These are phyloP conservation scores for Scutellaria baicalensis DNA, from an alignment of 257 asterid genomes.

Conservation along the genomic window DNA sequence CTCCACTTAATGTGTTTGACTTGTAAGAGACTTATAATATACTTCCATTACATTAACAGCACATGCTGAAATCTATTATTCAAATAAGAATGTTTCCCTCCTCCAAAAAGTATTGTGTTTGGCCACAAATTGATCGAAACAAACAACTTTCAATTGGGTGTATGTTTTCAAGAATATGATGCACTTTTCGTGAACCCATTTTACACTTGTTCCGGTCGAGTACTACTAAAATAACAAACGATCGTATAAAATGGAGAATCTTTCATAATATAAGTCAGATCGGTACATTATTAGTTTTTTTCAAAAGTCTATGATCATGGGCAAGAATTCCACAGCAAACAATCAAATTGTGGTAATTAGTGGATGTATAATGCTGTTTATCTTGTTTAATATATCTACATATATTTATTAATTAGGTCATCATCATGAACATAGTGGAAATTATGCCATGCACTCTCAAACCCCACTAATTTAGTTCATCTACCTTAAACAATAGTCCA, in stretches of 20 bases:
- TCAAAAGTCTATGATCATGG: neutral
- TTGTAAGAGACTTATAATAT: neutral
- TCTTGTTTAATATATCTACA: too few species aligned
- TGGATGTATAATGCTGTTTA: conserved; percentile 21
- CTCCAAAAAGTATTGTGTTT: too few species aligned
- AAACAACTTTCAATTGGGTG: too few species aligned
- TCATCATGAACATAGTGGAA: conserved; percentile 49
- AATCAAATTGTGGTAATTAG: neutral
- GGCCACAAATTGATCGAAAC: too few species aligned
- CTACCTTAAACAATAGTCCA: neutral
- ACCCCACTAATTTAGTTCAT: conserved; percentile 18
- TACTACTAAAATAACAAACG: too few species aligned
- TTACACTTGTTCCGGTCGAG: too few species aligned
- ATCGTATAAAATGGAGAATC: too few species aligned
- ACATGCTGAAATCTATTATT: conserved; percentile 9
- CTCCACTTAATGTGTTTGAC: neutral
- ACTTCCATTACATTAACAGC: neutral
- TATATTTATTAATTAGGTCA: conserved; percentile 8
- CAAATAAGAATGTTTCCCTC: neutral
- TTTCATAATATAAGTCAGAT: too few species aligned
- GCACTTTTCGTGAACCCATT: too few species aligned
- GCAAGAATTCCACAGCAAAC: neutral
- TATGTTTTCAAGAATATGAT: too few species aligned
- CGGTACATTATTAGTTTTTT: too few species aligned
- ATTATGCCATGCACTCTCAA: conserved; percentile 40